Conservation (phyloP, 1,284 basidiomycete genomes). For the Trichosporon inkin region DNA sequence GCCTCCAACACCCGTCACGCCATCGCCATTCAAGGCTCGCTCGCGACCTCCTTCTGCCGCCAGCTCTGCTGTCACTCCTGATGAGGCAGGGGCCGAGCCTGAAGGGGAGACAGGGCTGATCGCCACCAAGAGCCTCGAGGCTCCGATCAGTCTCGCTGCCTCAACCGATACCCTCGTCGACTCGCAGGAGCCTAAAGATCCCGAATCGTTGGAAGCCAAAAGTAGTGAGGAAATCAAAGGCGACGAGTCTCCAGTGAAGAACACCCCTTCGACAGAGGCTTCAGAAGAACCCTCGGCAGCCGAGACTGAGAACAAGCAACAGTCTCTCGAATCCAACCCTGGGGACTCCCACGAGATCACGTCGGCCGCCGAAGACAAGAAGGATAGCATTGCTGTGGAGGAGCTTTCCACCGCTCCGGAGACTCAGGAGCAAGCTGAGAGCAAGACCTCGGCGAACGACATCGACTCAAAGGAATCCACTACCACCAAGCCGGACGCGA, state of each 20-base stretch:
- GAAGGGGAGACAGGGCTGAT: background rate
- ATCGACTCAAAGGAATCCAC: background rate
- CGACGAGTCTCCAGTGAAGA: background rate
- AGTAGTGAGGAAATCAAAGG: background rate
- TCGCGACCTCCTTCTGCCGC: background rate
- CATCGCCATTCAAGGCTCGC: constrained; percentile 1
- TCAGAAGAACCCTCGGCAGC: background rate
- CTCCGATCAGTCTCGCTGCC: background rate
- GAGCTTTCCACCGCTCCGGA: no score
- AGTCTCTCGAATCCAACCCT: background rate
- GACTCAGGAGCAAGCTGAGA: no score
- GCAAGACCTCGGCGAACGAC: background rate
- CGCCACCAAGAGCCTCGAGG: background rate
- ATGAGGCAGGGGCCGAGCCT: background rate
- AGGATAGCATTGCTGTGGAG: no score
- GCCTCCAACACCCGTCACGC: background rate
- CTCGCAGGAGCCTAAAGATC: background rate
- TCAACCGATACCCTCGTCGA: background rate
- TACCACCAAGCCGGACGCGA: background rate
- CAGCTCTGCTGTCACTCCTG: background rate
- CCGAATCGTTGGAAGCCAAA: background rate
- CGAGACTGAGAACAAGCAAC: background rate
- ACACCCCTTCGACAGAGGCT: background rate
- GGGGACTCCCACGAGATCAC: no score
- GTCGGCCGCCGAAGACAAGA: no score